Percentiles rank a stretch among this genome's conserved stretches.
These are phyloP conservation scores for Botryotinia narcissicola DNA, from an alignment of 2,329 filamentous ascomycete species.

Conservation along the genomic window DNA sequence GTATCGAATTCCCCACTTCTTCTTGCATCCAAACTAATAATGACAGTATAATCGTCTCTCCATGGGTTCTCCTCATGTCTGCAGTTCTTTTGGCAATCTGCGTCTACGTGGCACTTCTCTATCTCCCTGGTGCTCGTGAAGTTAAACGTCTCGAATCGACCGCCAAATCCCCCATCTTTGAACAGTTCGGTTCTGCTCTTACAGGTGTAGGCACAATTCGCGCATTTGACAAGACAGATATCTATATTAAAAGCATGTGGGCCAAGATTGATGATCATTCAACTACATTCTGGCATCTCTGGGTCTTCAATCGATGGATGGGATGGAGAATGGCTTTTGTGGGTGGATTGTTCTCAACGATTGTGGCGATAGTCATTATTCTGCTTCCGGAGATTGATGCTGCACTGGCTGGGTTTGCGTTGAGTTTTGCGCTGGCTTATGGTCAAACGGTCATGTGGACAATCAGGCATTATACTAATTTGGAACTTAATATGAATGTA, in stretches of 20 bases:
- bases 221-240: slow-evolving; percentile 66
- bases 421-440: slow-evolving; percentile 72
- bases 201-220: slow-evolving; percentile 73
- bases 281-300: slow-evolving; percentile 64
- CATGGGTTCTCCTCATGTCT: slow-evolving; percentile 62
- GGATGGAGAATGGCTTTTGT: slow-evolving; percentile 68
- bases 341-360: slow-evolving; percentile 65
- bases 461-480: slow-evolving; percentile 64
- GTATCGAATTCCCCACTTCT: slow-evolving; percentile 40
- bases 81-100: slow-evolving; percentile 56
- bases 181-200: slow-evolving; percentile 72
- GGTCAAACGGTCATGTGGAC: slow-evolving; percentile 62
- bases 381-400: slow-evolving; percentile 61
- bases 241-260: slow-evolving; percentile 70
- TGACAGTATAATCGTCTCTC: slow-evolving; percentile 60
- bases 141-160: slow-evolving; percentile 76
- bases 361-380: slow-evolving; percentile 64
- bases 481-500: slow-evolving; percentile 78
- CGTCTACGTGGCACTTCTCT: slow-evolving; percentile 57
- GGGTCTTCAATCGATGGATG: slow-evolving; percentile 76
- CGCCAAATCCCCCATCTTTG: slow-evolving; percentile 75
- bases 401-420: slow-evolving; percentile 70
- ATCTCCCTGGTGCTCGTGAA: slow-evolving; percentile 69
- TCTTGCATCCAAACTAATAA: slow-evolving; percentile 45
- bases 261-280: slow-evolving; percentile 65